Conservation (phyloP, 768 basidiomycete genomes). For the Chalciporus sphaerocephalus region DNA sequence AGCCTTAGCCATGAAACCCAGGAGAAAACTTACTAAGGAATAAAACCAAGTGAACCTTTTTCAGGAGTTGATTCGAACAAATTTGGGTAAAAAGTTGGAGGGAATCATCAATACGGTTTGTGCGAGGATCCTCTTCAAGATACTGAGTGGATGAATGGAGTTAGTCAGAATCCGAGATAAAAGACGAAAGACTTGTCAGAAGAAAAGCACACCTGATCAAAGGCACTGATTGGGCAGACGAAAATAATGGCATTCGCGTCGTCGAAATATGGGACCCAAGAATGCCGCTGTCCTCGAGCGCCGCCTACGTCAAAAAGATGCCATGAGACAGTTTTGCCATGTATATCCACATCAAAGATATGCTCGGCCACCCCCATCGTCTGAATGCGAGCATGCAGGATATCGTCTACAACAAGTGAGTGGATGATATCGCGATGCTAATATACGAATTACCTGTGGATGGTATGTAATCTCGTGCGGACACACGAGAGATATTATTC, state of each 20-base stretch:
- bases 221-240: slow-evolving; percentile 73
- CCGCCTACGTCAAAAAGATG: slow-evolving; percentile 72
- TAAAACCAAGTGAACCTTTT: slow-evolving; percentile 58
- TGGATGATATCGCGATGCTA: slow-evolving; percentile 25
- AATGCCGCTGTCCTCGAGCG: slow-evolving; percentile 66
- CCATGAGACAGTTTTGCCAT: slow-evolving; percentile 73
- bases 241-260: slow-evolving; percentile 80
- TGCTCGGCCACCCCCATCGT: slow-evolving; percentile 88
- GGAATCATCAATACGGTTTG: slow-evolving; percentile 84
- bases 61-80: slow-evolving; percentile 75
- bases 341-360: slow-evolving; percentile 74
- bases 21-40: slow-evolving; percentile 47
- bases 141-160: slow-evolving; percentile 44
- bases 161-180: slow-evolving; percentile 6
- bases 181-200: neutral
- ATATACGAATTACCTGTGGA: slow-evolving; percentile 53
- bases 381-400: slow-evolving; percentile 84
- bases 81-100: slow-evolving; percentile 85
- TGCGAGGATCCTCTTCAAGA: slow-evolving; percentile 80
- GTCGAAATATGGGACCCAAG: slow-evolving; percentile 66
- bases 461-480: slow-evolving; percentile 65
- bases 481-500: slow-evolving; percentile 66
- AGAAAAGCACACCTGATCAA: slow-evolving; percentile 54
- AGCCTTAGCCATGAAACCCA: neutral
- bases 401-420: slow-evolving; percentile 55